Percentiles rank a stretch among this genome's conserved stretches.
Conservation (phyloP, 208 protist genomes). For the Trichomonas vaginalis region DNA sequence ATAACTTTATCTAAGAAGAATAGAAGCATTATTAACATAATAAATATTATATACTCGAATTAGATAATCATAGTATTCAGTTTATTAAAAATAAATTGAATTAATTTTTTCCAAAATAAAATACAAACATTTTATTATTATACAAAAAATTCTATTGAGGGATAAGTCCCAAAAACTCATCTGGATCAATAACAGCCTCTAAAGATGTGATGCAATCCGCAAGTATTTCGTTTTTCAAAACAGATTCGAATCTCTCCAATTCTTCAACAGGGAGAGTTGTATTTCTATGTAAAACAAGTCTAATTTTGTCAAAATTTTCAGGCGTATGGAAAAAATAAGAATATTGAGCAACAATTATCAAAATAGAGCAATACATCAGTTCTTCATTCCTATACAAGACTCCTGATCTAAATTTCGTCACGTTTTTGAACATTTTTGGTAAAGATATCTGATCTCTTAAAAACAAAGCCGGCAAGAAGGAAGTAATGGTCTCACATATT, state of each 20-base stretch:
- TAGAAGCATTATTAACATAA: too few species aligned
- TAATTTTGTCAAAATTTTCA: neutral
- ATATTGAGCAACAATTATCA: neutral
- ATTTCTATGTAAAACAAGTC: neutral
- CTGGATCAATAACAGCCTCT: neutral
- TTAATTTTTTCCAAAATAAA: too few species aligned
- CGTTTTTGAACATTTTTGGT: neutral
- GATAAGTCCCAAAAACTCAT: neutral
- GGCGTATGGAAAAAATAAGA: neutral
- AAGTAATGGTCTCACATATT: neutral
- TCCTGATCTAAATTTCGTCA: neutral
- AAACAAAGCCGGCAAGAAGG: neutral
- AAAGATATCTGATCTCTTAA: neutral
- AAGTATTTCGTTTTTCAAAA: neutral
- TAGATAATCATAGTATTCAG: too few species aligned
- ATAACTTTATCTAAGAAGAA: too few species aligned
- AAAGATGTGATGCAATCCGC: neutral
- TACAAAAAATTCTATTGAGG: neutral
- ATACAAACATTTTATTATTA: neutral
- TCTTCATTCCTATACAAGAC: neutral
- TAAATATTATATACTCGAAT: too few species aligned
- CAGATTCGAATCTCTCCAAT: neutral
- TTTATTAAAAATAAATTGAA: too few species aligned
- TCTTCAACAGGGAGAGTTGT: neutral
- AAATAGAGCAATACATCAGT: neutral